Percentiles rank a stretch among this genome's conserved stretches.
phyloP scores from a whole-genome alignment of 2,329 filamentous ascomycete species.

The Cladophialophora immunda region DNA sequence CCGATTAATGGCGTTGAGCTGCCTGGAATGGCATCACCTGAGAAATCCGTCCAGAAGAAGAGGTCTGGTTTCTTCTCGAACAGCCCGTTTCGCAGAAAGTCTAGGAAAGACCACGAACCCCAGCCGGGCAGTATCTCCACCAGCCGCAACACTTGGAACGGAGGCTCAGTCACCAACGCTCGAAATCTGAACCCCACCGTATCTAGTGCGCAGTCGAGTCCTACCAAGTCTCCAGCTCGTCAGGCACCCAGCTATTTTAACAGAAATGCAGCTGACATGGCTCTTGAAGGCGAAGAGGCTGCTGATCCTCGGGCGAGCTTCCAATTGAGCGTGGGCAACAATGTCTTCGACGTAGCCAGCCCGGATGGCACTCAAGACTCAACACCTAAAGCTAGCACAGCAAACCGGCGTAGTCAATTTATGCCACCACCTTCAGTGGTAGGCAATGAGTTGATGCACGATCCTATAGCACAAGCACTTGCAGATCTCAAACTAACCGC shows the following conservation, averaged over 20 bases:
- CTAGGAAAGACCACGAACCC: conserved; percentile 75
- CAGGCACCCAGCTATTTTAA: conserved; percentile 45
- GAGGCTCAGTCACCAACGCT: conserved; percentile 41
- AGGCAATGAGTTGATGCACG: conserved; percentile 65
- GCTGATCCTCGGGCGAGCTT: conserved; percentile 92
- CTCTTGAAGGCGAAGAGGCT: conserved; percentile 74
- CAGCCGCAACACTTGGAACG: conserved; percentile 64
- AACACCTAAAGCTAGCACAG: conserved; percentile 50
- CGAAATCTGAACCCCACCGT: conserved; percentile 39
- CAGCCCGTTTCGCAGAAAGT: conserved; percentile 91
- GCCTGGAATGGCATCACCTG: conserved; percentile 59
- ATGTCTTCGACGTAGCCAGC: conserved; percentile 90
- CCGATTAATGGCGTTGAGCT: conserved; percentile 50
- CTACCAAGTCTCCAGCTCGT: conserved; percentile 53
- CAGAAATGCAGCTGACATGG: conserved; percentile 46
- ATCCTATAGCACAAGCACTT: conserved; percentile 90
- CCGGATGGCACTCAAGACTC: conserved; percentile 69
- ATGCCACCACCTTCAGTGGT: conserved; percentile 40
- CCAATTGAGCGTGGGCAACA: conserved; percentile 92
- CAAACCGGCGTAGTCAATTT: conserved; percentile 44
- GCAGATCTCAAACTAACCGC: conserved; percentile 78
- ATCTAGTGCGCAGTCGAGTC: conserved; percentile 51
- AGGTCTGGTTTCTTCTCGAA: conserved; percentile 92
- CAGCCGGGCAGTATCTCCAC: conserved; percentile 47
- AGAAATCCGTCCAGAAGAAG: conserved; percentile 73